Percentiles rank a stretch among this genome's conserved stretches.
phyloP scores from a whole-genome alignment of 306 rosid species.

The Fragaria vesca region DNA sequence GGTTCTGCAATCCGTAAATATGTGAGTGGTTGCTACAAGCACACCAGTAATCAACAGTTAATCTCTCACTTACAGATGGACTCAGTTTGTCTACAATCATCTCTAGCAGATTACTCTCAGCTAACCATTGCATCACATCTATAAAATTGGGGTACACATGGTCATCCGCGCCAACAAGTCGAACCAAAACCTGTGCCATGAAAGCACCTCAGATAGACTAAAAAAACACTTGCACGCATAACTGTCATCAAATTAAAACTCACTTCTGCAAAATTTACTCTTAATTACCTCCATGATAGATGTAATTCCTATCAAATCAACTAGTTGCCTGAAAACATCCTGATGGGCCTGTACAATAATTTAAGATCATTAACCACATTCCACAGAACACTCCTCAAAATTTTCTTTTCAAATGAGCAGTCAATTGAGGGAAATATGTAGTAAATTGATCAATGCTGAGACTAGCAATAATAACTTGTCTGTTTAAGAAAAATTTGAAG shows the following conservation, averaged over 20 bases:
- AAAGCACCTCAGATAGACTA: conserved; percentile 28
- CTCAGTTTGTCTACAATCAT: conserved; percentile 92
- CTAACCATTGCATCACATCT: conserved; percentile 97
- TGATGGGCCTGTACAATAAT: conserved; percentile 72
- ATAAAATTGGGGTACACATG: conserved; percentile 90
- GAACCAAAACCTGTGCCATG: conserved; percentile 80
- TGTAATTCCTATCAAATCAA: conserved; percentile 96
- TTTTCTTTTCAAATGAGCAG: neutral
- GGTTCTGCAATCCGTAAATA: neutral
- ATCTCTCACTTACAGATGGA: conserved; percentile 69
- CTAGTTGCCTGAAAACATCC: conserved; percentile 80
- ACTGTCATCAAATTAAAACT: conserved; percentile 7
- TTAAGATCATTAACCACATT: conserved; percentile 18
- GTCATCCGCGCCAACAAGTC: conserved; percentile 90
- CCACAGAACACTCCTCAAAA: neutral
- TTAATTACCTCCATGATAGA: conserved; percentile 93
- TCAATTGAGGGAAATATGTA: too few species aligned
- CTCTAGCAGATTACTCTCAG: conserved; percentile 91
- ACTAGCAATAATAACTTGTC: neutral
- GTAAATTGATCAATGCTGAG: neutral
- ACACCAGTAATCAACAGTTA: neutral
- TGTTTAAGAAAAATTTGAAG: neutral
- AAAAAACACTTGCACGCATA: conserved; percentile 9
- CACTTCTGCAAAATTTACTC: neutral
- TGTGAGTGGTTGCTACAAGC: neutral